Base-by-base conservation (phyloP, 2,329 filamentous ascomycete genomes). In the Colletotrichum musicola region DNA sequence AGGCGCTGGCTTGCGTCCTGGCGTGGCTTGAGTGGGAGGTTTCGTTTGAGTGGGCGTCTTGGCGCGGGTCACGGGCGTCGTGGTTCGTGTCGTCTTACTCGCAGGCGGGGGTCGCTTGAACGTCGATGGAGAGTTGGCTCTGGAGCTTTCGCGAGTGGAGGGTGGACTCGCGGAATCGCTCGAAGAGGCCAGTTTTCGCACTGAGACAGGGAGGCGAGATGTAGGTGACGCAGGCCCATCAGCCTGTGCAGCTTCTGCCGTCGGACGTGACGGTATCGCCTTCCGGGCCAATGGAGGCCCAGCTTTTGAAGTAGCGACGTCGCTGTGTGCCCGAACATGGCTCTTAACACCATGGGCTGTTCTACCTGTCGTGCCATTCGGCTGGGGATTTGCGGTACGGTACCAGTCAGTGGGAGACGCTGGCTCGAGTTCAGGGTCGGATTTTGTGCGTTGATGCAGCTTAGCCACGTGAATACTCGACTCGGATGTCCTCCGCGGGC, bases 391-490 rank as follows among this genome's bases (percentile, higher is more conserved):
- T 66, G 75, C 77, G 58, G 76, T 76, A 61, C 83, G 84, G 77
- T 92, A 91, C 88, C 89, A 92, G 65, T 89, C 89, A 49, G 88
- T 90, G 12, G 91, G 90, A 4, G 91, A 93, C 14, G 87, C 80
- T 14, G 89, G 88, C 71, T 91, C 87, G 64, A 82, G 77, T 70
- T 88, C 85, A 46, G 84, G 80, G 72, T 89, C 83, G 51, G 88
- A 90, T 66, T 85, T 81, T 72, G 84, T 89, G 72, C 87, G 82
- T 62, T 85, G 83, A 71, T 87, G 85, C 54, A 76, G 75, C 70
- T 78, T 82, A 68, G 85, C 80, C 72, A 85, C 86, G 70, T 86
- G 84, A 71, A 92, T 79, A 75, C 86, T 89, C n/a, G 92, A 90
- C 75, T 95, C 93, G 50, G 92, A 93, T 22, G 90, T 90, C 78